Base-by-base conservation (phyloP, 2,329 filamentous ascomycete species). In the Fusarium siculi region DNA sequence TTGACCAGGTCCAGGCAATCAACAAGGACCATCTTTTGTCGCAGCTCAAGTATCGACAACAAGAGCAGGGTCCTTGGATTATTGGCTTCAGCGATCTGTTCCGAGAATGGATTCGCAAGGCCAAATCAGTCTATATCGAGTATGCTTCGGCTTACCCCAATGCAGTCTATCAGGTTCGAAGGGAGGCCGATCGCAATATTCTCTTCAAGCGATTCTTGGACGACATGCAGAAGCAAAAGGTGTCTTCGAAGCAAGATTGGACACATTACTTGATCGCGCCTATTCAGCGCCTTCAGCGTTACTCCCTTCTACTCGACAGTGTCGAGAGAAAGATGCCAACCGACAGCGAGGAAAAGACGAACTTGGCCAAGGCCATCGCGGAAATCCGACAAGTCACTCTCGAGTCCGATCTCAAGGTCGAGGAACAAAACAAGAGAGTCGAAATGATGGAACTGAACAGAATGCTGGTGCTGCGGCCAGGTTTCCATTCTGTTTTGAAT, bases 101-200 rank as follows among this genome's bases (percentile, higher is more conserved):
- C 86, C 88, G 96, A 66, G 96, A 99, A 83, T 99, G 96, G 96
- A 97, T 98, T 70, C 90, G 96, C 72, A 98, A 98, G 82, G 96
- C 96, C 37, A 94, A 92, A 81, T 86, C 88, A 5, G 92, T 94
- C 16, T 99, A 98, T 80, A 91, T 98, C 68, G 95, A 97, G 66
- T 99, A 98, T 81, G 96, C 96, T 43, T 92, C 93, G 2, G 91
- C 91, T 1, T 98, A 96, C 76, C 96, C 96, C 1, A 91, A 92
- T 66, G 96, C 96, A 2, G 92, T 91, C 42, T 95, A 93, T 79
- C 86, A 95, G 59, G 90, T 99, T 23, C 92, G 95, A 59, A 93
- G 93, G 79, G 96, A 99, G 82, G 87, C 92, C 2, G 92, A 95
- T 52, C 90, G 92, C 62, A 99, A 99, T 76, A 86, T 96, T 39